Conservation (phyloP, 768 basidiomycete species). For the Boletus coccyginus region DNA sequence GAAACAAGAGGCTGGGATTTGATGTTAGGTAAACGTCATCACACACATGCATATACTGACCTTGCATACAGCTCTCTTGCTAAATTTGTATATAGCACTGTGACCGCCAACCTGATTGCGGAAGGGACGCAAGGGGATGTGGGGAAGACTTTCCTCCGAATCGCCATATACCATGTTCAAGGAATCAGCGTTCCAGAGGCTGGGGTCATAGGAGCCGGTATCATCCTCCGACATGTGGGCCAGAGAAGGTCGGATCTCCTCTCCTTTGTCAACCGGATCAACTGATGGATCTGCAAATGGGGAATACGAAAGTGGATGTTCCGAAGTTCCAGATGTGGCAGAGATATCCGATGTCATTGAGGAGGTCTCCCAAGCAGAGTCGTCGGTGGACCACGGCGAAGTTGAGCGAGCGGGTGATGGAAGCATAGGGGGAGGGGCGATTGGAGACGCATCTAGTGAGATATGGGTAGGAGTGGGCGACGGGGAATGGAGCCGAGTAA, state of each 20-base stretch:
- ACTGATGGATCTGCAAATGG: constrained; percentile 21
- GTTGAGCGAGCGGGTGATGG: constrained; percentile 22
- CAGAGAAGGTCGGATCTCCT: constrained; percentile 5
- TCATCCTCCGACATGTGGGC: constrained; percentile 20
- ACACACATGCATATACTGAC: constrained; percentile 43
- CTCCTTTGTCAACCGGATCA: constrained; percentile 17
- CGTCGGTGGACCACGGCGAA: constrained; percentile 74
- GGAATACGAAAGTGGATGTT: constrained; percentile 29
- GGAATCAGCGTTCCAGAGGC: constrained; percentile 32
- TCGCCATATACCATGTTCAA: constrained; percentile 42
- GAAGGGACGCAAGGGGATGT: constrained; percentile 93
- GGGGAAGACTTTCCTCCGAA: constrained; percentile 65
- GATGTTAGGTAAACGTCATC: constrained; percentile 11
- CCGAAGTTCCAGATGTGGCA: constrained; percentile 46
- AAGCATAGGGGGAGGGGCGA: constrained; percentile 13
- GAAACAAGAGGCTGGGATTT: constrained; percentile 82
- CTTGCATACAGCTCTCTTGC: constrained; percentile 97
- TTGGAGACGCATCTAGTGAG: constrained; percentile 22
- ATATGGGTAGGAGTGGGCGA: constrained; percentile 41
- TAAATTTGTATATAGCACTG: constrained; percentile 96
- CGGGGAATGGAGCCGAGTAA: constrained; percentile 26
- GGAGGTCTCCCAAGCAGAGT: constrained; percentile 72
- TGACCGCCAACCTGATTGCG: constrained; percentile 98
- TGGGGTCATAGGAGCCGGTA: neutral
- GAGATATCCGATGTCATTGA: constrained; percentile 63